phyloP scores from a whole-genome alignment of 306 rosid species.

The Sophora flavescens region DNA sequence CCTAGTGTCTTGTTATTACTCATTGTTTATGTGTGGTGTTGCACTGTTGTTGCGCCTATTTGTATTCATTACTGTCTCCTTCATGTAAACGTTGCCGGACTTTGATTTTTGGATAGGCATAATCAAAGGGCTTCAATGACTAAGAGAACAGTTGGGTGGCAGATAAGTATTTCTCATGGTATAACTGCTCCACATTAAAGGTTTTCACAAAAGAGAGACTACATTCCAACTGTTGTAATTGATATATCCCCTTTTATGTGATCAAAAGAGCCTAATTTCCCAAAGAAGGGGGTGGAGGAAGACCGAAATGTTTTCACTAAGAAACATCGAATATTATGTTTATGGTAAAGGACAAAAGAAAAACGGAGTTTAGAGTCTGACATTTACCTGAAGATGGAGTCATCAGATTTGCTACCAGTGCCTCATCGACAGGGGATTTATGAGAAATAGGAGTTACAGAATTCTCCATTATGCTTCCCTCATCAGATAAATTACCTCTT shows the following conservation, averaged over 20 bases:
- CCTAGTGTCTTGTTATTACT: slow-evolving; percentile 11
- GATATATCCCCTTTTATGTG: background rate
- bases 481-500: slow-evolving; percentile 75
- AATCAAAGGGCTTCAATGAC: slow-evolving; percentile 28
- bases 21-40: background rate
- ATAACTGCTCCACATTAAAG: slow-evolving; percentile 14
- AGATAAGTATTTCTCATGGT: background rate
- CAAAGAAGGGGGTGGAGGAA: background rate
- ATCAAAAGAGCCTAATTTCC: slow-evolving; percentile 3
- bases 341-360: slow-evolving; percentile 1
- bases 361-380: slow-evolving; percentile 6
- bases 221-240: slow-evolving; percentile 10
- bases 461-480: slow-evolving; percentile 71
- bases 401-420: slow-evolving; percentile 59
- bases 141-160: background rate
- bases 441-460: slow-evolving; percentile 68
- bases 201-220: slow-evolving; percentile 23
- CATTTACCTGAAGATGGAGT: slow-evolving; percentile 78
- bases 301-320: slow-evolving; percentile 7
- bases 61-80: slow-evolving; percentile 10
- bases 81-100: background rate
- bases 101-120: slow-evolving; percentile 31
- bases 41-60: background rate
- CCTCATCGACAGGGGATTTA: slow-evolving; percentile 67
- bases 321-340: background rate